Percentiles rank a stretch among this genome's conserved stretches.
Evolutionary conservation across 2,329 filamentous ascomycete genomes (phyloP).

Genomic region (Xylariaceae sp.): DNA sequence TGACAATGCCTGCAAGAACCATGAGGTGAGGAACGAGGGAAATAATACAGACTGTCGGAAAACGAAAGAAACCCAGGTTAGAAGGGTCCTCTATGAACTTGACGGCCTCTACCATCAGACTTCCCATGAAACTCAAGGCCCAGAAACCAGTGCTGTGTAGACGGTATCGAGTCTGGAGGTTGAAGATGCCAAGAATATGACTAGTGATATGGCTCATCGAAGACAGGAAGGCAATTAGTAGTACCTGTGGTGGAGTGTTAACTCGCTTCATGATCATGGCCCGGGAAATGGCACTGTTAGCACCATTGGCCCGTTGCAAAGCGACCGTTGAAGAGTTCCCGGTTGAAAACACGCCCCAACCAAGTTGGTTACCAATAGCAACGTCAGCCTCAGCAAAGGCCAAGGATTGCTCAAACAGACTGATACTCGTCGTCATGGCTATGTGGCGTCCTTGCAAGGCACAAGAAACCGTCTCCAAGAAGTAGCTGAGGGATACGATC

Average conservation of each 20-base stretch:
- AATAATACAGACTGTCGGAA: constrained; percentile 90
- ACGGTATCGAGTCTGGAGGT: constrained; percentile 72
- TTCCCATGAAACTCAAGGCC: constrained; percentile 83
- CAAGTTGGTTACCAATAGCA: constrained; percentile 74
- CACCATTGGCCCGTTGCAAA: constrained; percentile 36
- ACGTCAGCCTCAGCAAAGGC: constrained; percentile 95
- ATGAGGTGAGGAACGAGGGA: constrained; percentile 93
- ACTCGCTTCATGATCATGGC: constrained; percentile 70
- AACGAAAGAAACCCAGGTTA: constrained; percentile 67
- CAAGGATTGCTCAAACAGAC: constrained; percentile 89
- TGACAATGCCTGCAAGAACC: constrained; percentile 70
- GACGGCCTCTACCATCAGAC: constrained; percentile 71
- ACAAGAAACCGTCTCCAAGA: constrained; percentile 82
- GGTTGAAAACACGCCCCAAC: constrained; percentile 59
- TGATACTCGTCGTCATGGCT: constrained; percentile 88
- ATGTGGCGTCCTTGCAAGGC: constrained; percentile 78
- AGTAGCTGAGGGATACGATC: constrained; percentile 68
- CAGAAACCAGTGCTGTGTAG: constrained; percentile 83
- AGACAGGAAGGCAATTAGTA: constrained; percentile 82
- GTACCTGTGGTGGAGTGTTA: constrained; percentile 84
- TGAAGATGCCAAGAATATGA: constrained; percentile 74
- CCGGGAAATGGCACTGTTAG: constrained; percentile 49
- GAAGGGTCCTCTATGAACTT: constrained; percentile 55
- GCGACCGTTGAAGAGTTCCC: constrained; percentile 40
- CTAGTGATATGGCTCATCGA: constrained; percentile 83